phyloP scores from a whole-genome alignment of 129 eudicot species.

The Mikania micrantha region DNA sequence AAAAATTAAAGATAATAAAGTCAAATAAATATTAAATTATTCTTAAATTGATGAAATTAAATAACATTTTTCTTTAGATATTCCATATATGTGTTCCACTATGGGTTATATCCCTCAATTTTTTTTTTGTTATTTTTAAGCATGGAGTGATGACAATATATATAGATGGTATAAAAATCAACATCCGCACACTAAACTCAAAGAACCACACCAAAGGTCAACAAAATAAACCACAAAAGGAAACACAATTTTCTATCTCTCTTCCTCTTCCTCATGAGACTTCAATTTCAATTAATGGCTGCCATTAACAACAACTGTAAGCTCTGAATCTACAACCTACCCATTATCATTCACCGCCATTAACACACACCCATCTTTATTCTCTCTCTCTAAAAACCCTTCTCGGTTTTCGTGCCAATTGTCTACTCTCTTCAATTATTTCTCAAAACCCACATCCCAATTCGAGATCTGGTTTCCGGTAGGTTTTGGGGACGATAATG shows the following conservation, averaged over 20 bases:
- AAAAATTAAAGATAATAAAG: no score
- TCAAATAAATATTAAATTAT: no score
- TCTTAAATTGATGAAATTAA: no score
- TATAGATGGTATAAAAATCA: slow-evolving; percentile 25
- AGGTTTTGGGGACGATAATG: slow-evolving; percentile 41
- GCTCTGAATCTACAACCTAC: slow-evolving; percentile 24
- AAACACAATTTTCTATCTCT: slow-evolving; percentile 10
- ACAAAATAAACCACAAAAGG: slow-evolving; percentile 24
- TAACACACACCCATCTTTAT: not conserved
- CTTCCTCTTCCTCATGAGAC: slow-evolving; percentile 5
- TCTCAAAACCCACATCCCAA: slow-evolving; percentile 9
- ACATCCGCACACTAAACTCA: slow-evolving; percentile 16
- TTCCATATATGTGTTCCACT: no score
- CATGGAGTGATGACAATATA: not conserved
- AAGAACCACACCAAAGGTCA: slow-evolving; percentile 28
- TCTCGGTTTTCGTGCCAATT: slow-evolving; percentile 33
- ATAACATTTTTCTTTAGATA: no score
- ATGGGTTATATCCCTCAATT: no score
- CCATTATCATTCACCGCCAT: slow-evolving; percentile 8
- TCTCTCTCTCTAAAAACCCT: slow-evolving; percentile 18
- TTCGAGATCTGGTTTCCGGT: slow-evolving; percentile 19
- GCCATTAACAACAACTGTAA: slow-evolving; percentile 5
- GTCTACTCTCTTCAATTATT: slow-evolving; percentile 31
- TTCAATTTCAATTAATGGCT: slow-evolving; percentile 17
- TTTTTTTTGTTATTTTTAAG: not conserved